Evolutionary conservation across 116 monocot species (phyloP), one percentile per base, ranked within the genome.

Genomic region (Trichopus zeylanicus): DNA sequence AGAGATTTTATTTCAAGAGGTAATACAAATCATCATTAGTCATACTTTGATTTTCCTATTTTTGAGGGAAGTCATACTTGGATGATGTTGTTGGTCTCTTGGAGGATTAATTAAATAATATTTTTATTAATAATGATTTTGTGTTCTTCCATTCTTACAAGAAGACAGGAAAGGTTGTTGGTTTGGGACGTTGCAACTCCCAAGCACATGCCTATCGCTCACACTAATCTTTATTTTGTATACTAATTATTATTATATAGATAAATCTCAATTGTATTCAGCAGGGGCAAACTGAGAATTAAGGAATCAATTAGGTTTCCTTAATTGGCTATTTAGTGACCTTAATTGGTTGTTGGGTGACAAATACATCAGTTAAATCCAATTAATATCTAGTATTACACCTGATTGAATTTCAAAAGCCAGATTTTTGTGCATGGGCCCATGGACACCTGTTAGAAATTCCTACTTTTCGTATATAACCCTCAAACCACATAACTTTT

Each of bases 181-280:
- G 28, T 54, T 54, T 42, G 42, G 42, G 13, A 42, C n/a, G 42
- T 42, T 13, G 31, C 57, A 57, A 59, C 11, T 25, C 24, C 59
- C 26, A 9, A 25, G 59, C 59, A 59, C 59, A 59, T 59, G 59
- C 18, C 59, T 35, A 39, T 59, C 59, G 24, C 59, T 59, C 42
- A 26, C 59, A 59, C 38, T 5, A 7, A 54, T 9, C 15, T 54
- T 24, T 4, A 47, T 47, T 47, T 6, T 35, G 5, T 35, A 35
- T 5, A 10, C 5, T 5, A 10, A 35, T 6, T 5, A 10, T 6
- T n/a, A n/a, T n/a, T 35, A 6, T n/a, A n/a, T n/a, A n/a, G n/a
- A 35, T 5, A 35, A 35, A 35, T 47, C 12, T 47, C n/a, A 0
- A 28, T 54, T 12, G 15, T 24, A 22, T 28, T 54, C 28, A 54